These are phyloP conservation scores for Gleditsia sinensis DNA, from an alignment of 306 rosid genomes.

Conservation along the genomic window DNA sequence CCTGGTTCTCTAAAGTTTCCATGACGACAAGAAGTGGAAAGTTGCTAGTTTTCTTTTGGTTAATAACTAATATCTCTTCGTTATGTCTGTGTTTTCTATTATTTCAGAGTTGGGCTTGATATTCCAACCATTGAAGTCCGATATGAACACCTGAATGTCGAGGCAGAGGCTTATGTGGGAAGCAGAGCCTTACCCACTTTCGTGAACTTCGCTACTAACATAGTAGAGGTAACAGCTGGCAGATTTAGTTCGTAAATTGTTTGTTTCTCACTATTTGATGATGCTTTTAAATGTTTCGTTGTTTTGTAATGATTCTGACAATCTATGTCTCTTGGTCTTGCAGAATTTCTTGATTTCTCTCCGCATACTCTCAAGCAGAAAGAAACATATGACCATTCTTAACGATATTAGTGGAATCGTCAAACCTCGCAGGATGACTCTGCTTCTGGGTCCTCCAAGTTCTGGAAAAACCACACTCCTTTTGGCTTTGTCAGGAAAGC, in stretches of 20 bases:
- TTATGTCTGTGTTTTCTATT: background rate
- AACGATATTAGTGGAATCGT: constrained; percentile 67
- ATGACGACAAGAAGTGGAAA: background rate
- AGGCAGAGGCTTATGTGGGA: constrained; percentile 75
- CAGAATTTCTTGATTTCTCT: constrained; percentile 41
- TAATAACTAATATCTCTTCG: background rate
- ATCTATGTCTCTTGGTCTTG: background rate
- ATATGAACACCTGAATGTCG: constrained; percentile 63
- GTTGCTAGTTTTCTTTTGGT: background rate
- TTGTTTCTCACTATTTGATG: background rate
- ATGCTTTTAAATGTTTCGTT: background rate
- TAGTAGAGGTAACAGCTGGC: constrained; percentile 38
- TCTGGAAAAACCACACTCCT: constrained; percentile 87
- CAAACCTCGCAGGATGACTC: constrained; percentile 86
- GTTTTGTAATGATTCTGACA: background rate
- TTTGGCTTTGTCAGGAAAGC: constrained; percentile 79
- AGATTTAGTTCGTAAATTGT: background rate
- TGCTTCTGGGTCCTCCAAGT: constrained; percentile 93
- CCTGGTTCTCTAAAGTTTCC: background rate
- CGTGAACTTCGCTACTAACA: constrained; percentile 49
- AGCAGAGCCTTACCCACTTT: constrained; percentile 70
- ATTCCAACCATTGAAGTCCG: constrained; percentile 79
- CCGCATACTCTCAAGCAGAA: constrained; percentile 43
- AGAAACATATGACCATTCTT: constrained; percentile 60
- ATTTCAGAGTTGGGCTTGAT: constrained; percentile 68